Evolutionary conservation across 2,329 filamentous ascomycete species (phyloP), one percentile per base, ranked within the genome.

Genomic region (Blumeriella jaapii): DNA sequence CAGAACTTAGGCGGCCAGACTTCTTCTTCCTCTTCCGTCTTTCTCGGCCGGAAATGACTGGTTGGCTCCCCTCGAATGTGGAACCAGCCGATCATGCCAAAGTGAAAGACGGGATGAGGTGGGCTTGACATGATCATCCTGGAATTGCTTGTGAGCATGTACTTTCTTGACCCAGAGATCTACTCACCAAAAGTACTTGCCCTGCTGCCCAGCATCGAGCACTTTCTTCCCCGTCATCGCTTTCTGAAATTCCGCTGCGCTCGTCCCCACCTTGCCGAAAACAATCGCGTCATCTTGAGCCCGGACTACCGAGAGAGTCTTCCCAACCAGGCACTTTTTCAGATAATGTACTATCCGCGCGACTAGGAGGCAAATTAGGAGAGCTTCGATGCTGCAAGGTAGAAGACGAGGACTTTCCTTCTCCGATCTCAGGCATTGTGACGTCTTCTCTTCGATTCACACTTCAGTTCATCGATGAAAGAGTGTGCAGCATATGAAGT

Each of bases 201-300:
- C 91, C 56, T 95, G 91, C 40, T 82, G 85, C 3, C 82, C 82
- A 3, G 82, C 82, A 35, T 65, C 67, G 6, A 73, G 40, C 3
- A 76, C 74, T 53, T 75, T 84, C 52, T 82, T 89, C 4, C 84
- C 85, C 3, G 68, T 68, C 53, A 95, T 65, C 1, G 80, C 76
- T 36, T 73, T 69, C 48, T 82, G 67, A 44, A 98, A 86, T 18
- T 78, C 80, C 0, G 71, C 59, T 1, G 79, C 83, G 12, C 71
- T 83, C 0, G 82, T 93, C 18, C 87, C 86, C 13, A 77, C 86
- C 60, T 96, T 95, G 48, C 87, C 86, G 59, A 87, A 98, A 5
- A 98, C 71, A 54, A 82, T 89, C 49, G 66, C 64, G 61, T 98
- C 89, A 51, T 94, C 78, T 43, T 78, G 69, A 9, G 83, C 79